phyloP scores from a whole-genome alignment of 148 eudicot genomes.

The Nepenthes gracilis region DNA sequence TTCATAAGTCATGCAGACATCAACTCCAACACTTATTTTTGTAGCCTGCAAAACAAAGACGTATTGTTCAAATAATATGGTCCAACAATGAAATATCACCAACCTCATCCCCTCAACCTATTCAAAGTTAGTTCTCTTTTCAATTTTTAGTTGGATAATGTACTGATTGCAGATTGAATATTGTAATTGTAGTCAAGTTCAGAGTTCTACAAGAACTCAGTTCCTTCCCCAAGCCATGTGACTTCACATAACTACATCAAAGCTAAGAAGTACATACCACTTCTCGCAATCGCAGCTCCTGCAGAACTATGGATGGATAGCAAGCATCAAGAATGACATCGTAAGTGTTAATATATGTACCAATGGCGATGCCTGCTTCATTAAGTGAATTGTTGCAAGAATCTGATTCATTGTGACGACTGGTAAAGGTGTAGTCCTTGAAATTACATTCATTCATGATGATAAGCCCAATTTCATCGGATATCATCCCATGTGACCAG shows the following conservation, averaged over 20 bases:
- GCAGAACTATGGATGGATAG: slow-evolving; percentile 81
- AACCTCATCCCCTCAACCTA: neutral
- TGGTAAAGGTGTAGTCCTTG: slow-evolving; percentile 55
- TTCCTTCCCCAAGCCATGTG: no score
- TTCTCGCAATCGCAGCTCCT: slow-evolving; percentile 64
- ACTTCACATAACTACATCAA: neutral
- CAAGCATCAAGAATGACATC: slow-evolving; percentile 92
- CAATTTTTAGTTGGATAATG: no score
- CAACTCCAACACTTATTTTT: slow-evolving; percentile 81
- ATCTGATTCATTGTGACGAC: slow-evolving; percentile 57
- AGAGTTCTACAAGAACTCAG: no score
- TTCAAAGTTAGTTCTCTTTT: neutral
- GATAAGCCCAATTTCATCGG: slow-evolving; percentile 75
- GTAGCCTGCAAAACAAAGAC: slow-evolving; percentile 45
- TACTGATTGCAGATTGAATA: no score
- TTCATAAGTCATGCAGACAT: slow-evolving; percentile 83
- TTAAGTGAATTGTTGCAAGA: slow-evolving; percentile 56
- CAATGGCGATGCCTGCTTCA: slow-evolving; percentile 56
- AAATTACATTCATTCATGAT: slow-evolving; percentile 77
- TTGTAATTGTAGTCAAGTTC: no score
- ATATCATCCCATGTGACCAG: slow-evolving; percentile 99
- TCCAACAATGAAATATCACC: neutral
- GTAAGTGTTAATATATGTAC: slow-evolving; percentile 59
- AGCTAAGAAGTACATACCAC: slow-evolving; percentile 26
- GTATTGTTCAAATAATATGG: neutral